Conservation (phyloP, 176 grass and related monocot species). For the Cenchrus americanus region DNA sequence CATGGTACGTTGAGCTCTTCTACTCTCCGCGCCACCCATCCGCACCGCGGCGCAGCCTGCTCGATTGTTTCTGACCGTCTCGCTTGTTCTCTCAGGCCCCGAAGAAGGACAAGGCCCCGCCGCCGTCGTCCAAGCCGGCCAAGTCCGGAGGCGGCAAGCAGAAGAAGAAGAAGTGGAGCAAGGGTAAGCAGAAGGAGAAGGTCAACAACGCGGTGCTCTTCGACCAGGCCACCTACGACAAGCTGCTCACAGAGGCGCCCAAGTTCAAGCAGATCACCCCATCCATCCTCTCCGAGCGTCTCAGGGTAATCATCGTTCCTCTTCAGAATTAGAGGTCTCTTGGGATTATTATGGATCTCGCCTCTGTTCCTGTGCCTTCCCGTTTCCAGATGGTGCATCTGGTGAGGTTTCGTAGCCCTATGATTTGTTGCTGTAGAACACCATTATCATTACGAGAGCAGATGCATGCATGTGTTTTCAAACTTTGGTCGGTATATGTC, state of each 20-base stretch:
- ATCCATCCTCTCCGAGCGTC: conserved; percentile 53
- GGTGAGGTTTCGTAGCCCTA: no score
- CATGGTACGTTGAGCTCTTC: conserved; percentile 8
- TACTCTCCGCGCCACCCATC: not conserved
- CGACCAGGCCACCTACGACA: conserved; percentile 63
- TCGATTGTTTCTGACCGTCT: not conserved
- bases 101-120: conserved; percentile 63
- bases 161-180: conserved; percentile 75
- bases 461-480: no score
- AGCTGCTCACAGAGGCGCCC: conserved; percentile 49
- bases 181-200: conserved; percentile 69
- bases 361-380: not conserved
- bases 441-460: no score
- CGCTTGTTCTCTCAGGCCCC: conserved; percentile 38
- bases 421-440: no score
- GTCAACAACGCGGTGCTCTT: conserved; percentile 62
- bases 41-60: not conserved
- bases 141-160: conserved; percentile 64
- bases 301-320: conserved; percentile 33
- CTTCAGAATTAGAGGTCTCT: no score
- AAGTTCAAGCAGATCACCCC: conserved; percentile 63
- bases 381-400: not conserved
- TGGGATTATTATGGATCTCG: not conserved
- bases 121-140: conserved; percentile 61
- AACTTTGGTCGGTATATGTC: no score